Evolutionary conservation across 306 rosid genomes (phyloP), one percentile per base, ranked within the genome.

Genomic region (Corylus heterophylla): DNA sequence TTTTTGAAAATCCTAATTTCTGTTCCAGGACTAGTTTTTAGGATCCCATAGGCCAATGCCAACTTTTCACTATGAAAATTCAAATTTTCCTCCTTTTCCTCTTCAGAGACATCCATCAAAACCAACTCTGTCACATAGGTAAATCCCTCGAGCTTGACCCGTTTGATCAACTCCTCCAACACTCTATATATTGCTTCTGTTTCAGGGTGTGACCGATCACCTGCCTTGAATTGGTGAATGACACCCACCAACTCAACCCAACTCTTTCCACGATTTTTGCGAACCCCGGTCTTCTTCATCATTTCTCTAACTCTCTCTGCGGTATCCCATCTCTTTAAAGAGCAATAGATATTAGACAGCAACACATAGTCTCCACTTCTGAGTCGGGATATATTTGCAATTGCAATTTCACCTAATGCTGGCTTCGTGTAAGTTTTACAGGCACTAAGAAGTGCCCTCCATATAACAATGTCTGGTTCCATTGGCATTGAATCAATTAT

Each of bases 61-160:
- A 90, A 81, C 89, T 86, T 92, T 84, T 92, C 97, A 6, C 94
- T 90, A 14, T 76, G 88, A 71, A 11, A 73, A 37, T 69, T 78
- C 59, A 92, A 83, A 77, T 87, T 92, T 79, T 80, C 93, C 81
- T 88, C 94, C 81, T 87, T 90, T 79, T 92, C 93, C 87, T 92
- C 97, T 78, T 87, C 93, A 31, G 94, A 90, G 64, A 90, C 92
- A 84, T 90, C 97, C 94, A 92, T 90, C 80, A 90, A 81, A 81
- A 92, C 94, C 48, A 92, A 79, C 52, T 86, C 97, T 0, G 91
- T 90, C 86, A 83, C 80, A 72, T 91, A 87, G 29, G 18, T 74
- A 81, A 90, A 88, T 8, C 97, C 94, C 79, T 81, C 89, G 69
- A 73, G 27, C 82, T 84, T 86, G 61, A 89, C 83, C 80, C 84